phyloP scores from a whole-genome alignment of 176 grass and related monocot species.

The Oropetium thomaeum region DNA sequence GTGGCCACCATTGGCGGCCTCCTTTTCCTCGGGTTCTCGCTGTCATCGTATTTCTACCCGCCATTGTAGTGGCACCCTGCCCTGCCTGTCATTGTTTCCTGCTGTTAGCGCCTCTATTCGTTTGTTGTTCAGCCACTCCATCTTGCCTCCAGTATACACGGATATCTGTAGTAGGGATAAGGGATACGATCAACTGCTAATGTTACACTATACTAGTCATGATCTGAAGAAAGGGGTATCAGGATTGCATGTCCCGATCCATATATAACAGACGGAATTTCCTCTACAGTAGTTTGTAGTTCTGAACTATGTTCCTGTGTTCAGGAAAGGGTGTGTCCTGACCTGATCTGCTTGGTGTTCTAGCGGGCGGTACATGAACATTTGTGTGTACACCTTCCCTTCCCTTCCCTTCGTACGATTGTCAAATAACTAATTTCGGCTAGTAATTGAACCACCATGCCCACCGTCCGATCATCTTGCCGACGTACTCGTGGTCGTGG shows the following conservation, averaged over 20 bases:
- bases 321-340: no score
- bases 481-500: constrained; percentile 36
- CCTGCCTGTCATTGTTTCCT: background rate
- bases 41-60: constrained; percentile 94
- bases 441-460: constrained; percentile 55
- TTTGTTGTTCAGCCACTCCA: constrained; percentile 7
- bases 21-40: constrained; percentile 83
- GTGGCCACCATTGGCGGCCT: constrained; percentile 85
- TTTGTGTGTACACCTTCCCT: background rate
- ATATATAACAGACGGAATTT: constrained; percentile 13
- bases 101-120: background rate
- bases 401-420: background rate
- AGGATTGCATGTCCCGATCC: background rate
- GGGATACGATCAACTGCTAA: constrained; percentile 15
- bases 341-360: no score
- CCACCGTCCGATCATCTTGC: constrained; percentile 48
- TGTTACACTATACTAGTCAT: constrained; percentile 31
- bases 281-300: background rate
- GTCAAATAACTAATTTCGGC: background rate
- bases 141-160: background rate
- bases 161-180: constrained; percentile 17
- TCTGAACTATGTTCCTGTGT: background rate
- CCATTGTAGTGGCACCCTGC: constrained; percentile 53
- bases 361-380: no score
- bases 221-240: background rate